Evolutionary conservation across 768 basidiomycete species (phyloP), one percentile per base, ranked within the genome.

Genomic region (Sarcodon aspratus): DNA sequence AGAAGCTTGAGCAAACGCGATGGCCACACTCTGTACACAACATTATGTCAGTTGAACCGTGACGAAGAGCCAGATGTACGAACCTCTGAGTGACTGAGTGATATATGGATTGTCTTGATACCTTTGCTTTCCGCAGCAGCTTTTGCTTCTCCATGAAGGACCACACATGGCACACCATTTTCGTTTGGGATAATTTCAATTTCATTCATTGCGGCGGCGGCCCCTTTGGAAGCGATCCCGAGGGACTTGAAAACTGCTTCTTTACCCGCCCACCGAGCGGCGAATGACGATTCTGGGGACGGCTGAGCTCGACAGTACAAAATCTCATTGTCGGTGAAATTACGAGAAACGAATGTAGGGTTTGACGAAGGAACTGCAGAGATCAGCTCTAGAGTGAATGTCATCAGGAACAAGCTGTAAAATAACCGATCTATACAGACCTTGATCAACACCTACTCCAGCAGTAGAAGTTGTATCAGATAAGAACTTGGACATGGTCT

Each of bases 181-280:
- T 72, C 70, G 59, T 83, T 76, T 43, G 86, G 82, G 50, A 95
- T 71, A 57, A 98, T 93, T 66, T 98, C 96, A 51, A 99, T 98
- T 55, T 98, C 94, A 67, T 88, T 88, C 85, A 98, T 84, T n/a
- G 85, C 73, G 13, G 96, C 94, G 6, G 79, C 88, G 9, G 94
- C 95, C 36, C 96, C 96, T 66, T 90, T 86, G 3, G 89, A 92
- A 15, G 82, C 69, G 40, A 92, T 85, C 17, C 90, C 87, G 1
- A 99, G 76, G 5, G 92, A 87, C 70, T 98, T 98, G 82, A 98
- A 97, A 48, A 86, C 80, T 3, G 94, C 95, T 65, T 98, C 96
- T 68, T 98, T 99, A 46, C 91, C 95, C 31, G 79, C 88, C 95
- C 96, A 99, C 49, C 94, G 86, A 34, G 88, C 94, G 17, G 96